phyloP scores from a whole-genome alignment of 768 basidiomycete species.

The Tulasnella calospora region DNA sequence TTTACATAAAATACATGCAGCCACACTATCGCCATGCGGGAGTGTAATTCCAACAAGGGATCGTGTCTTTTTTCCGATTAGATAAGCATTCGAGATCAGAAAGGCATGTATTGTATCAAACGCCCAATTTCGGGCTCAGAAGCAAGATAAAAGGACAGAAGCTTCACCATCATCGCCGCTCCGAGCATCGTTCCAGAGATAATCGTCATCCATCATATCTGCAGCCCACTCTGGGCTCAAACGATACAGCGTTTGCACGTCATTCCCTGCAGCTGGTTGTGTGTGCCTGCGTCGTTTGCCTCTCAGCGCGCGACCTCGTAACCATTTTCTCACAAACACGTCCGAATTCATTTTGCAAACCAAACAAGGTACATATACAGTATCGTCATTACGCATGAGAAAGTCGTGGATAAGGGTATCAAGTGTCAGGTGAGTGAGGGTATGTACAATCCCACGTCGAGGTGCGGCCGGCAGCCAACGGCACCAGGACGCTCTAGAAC shows the following conservation, averaged over 20 bases:
- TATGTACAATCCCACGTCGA: background rate
- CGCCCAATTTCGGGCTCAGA: background rate
- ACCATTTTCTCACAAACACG: no score
- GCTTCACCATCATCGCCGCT: background rate
- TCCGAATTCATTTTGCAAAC: background rate
- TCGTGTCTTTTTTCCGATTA: background rate
- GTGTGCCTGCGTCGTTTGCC: background rate
- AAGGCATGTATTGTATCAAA: background rate
- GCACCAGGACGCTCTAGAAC: background rate
- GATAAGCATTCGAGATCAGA: background rate
- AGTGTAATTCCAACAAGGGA: background rate
- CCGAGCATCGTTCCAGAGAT: background rate
- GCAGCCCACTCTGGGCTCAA: no score
- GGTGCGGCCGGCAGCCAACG: background rate
- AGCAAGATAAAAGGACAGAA: background rate
- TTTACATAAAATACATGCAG: background rate
- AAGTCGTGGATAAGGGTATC: background rate
- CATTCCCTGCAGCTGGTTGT: no score
- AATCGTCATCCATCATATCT: background rate
- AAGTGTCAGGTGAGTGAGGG: background rate
- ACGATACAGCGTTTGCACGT: no score
- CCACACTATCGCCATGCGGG: conserved; percentile 1
- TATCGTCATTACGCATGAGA: background rate
- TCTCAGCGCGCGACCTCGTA: no score
- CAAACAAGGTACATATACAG: background rate